These are phyloP conservation scores for Apiospora pterosperma DNA, from an alignment of 2,329 filamentous ascomycete genomes.

Conservation along the genomic window DNA sequence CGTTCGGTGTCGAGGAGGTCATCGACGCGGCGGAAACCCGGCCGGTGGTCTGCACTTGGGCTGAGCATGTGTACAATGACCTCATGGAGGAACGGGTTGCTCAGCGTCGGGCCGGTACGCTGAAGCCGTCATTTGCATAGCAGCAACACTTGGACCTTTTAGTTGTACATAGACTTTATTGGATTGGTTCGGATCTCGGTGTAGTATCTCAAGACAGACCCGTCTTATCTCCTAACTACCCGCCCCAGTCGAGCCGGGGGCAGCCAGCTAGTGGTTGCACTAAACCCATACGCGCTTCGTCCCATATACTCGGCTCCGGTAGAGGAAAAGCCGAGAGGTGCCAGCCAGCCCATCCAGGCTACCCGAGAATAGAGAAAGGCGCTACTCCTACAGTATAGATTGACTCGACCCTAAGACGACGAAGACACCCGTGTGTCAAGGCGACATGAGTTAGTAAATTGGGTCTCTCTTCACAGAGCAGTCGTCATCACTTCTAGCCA, in stretches of 20 bases:
- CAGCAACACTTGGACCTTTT: too few relatives aligned
- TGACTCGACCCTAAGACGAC: not conserved
- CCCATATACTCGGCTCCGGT: not conserved
- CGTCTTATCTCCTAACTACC: not conserved
- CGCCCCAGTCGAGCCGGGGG: not conserved
- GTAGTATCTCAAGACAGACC: not conserved
- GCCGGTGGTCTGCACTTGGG: constrained; percentile 52
- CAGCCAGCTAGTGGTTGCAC: not conserved
- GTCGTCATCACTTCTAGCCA: not conserved
- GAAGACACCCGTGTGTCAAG: not conserved
- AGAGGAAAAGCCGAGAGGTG: not conserved
- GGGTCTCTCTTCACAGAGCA: not conserved
- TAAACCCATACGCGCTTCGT: not conserved
- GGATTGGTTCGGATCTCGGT: too few relatives aligned
- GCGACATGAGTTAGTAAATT: not conserved
- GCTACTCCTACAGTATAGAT: not conserved
- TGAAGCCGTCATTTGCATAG: constrained; percentile 5
- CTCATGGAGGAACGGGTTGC: not conserved
- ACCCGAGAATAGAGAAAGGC: not conserved
- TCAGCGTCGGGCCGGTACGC: not conserved
- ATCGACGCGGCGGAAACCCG: constrained; percentile 60
- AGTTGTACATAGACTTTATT: too few relatives aligned
- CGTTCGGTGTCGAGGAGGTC: constrained; percentile 62
- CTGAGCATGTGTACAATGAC: constrained; percentile 41
- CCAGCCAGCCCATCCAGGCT: too few relatives aligned